Base-by-base conservation (phyloP, 768 basidiomycete genomes). In the Galerina sulciceps region DNA sequence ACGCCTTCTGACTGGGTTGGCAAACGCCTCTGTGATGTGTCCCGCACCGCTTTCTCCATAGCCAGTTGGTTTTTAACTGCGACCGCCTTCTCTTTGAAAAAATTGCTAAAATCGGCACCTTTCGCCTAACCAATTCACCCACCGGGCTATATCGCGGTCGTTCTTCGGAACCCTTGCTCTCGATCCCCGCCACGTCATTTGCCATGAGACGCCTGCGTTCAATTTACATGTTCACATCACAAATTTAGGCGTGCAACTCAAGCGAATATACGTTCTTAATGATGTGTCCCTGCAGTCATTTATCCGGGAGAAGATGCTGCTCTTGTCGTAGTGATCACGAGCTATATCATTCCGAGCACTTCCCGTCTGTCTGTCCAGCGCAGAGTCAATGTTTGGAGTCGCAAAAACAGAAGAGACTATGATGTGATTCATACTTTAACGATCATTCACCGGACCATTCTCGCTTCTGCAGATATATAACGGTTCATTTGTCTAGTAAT, bases 71-170 rank as follows among this genome's bases (percentile, higher is more conserved):
- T 31, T 31, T 31, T 31, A 31, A 31, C 26, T 31, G 26, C 26
- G 8, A 31, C 8, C 5, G 26, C 26, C 26, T 31, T 31, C 26
- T 31, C 52, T 43, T 40, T 53, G 34, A 53, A 53, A 41, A 22
- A 26, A 26, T 42, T 48, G 40, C 61, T 48, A 49, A 56, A 56
- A 54, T 20, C 53, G 55, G 64, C 35, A 60, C 23, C 40, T 59
- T 59, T 65, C 41, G 23, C 48, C 20, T 31, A 41, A 50, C 36
- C 48, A 34, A 45, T 55, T 60, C 46, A 47, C 52, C 44, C 53
- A 54, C 68, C 69, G 50, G 72, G 67, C 62, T 71, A 71, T 71
- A 64, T 56, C 22, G 48, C 72, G 72, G 72, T 48, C 58, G 56
- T 71, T 63, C 58, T 53, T 72, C 71, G 71, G 71, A 60, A 46